Evolutionary conservation across 108 stramenopile genomes (phyloP).

Genomic region (Schizochytrium sp.): DNA sequence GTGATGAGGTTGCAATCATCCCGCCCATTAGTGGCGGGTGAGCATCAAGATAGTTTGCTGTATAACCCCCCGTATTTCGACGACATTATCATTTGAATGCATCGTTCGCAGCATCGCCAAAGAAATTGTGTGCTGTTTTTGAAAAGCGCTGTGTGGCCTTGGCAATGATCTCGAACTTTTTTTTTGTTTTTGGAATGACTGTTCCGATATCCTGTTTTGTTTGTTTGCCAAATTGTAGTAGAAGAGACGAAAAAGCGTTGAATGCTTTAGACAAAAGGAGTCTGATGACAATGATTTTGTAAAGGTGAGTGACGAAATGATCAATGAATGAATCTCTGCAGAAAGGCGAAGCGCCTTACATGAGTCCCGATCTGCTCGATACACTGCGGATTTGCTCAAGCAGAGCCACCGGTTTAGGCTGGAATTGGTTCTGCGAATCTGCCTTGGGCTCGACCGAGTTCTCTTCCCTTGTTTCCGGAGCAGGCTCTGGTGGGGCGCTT

Average conservation of each 20-base stretch:
- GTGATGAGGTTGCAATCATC: not conserved
- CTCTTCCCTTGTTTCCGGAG: not conserved
- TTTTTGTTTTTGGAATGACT: too few species aligned
- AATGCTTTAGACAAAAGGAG: not conserved
- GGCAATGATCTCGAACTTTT: too few species aligned
- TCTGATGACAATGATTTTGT: not conserved
- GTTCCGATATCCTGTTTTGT: too few species aligned
- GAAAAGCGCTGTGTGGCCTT: too few species aligned
- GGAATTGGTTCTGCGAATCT: not conserved
- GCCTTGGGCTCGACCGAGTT: not conserved
- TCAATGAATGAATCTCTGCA: not conserved
- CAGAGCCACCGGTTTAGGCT: not conserved
- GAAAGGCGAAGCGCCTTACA: not conserved
- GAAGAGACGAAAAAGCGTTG: too few species aligned
- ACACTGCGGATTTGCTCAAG: too few species aligned
- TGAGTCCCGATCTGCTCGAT: too few species aligned
- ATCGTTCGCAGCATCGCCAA: not conserved
- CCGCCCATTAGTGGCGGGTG: slow-evolving; percentile 18
- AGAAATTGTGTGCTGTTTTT: too few species aligned
- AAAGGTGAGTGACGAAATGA: not conserved
- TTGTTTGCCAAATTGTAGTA: too few species aligned
- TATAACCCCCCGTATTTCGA: not conserved
- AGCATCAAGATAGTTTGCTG: not conserved
- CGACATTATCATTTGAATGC: not conserved
- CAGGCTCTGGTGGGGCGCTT: not conserved